A percentile compares a stretch with the other conserved stretches of the same genome.
These are phyloP conservation scores for Colletotrichum shisoi DNA, from an alignment of 2,329 filamentous ascomycete species.

Conservation along the genomic window DNA sequence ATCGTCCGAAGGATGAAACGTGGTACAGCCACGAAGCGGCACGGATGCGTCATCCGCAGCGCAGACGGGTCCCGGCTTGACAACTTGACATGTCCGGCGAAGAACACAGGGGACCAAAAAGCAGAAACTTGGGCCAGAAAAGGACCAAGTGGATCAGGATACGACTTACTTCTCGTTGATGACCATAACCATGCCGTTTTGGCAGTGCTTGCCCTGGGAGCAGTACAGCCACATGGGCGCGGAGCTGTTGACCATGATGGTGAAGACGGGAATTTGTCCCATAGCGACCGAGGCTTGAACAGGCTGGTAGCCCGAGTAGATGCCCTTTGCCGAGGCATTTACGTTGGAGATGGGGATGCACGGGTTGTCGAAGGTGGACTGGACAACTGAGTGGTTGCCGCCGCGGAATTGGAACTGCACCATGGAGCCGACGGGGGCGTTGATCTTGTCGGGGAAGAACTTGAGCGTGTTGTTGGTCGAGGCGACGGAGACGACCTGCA, in stretches of 20 bases:
- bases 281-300: constrained; percentile 61
- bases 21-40: not conserved
- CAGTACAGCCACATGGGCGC: constrained; percentile 83
- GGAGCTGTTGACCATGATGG: constrained; percentile 71
- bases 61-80: not conserved
- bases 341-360: constrained; percentile 68
- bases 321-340: constrained; percentile 62
- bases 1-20: constrained; percentile 36
- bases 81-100: constrained; percentile 4
- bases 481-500: constrained; percentile 73
- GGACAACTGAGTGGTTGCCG: constrained; percentile 80
- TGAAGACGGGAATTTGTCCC: constrained; percentile 71
- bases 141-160: not conserved
- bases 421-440: constrained; percentile 68
- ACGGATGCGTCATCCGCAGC: not conserved
- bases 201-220: constrained; percentile 76
- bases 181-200: constrained; percentile 77
- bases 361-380: constrained; percentile 76
- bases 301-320: constrained; percentile 74
- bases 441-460: constrained; percentile 72
- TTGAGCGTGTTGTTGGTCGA: constrained; percentile 62
- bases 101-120: not conserved
- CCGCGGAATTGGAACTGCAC: constrained; percentile 72
- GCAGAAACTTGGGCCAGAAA: not conserved
- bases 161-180: constrained; percentile 74